phyloP scores from a whole-genome alignment of 139 green algal species.

The Desmodesmus armatus region DNA sequence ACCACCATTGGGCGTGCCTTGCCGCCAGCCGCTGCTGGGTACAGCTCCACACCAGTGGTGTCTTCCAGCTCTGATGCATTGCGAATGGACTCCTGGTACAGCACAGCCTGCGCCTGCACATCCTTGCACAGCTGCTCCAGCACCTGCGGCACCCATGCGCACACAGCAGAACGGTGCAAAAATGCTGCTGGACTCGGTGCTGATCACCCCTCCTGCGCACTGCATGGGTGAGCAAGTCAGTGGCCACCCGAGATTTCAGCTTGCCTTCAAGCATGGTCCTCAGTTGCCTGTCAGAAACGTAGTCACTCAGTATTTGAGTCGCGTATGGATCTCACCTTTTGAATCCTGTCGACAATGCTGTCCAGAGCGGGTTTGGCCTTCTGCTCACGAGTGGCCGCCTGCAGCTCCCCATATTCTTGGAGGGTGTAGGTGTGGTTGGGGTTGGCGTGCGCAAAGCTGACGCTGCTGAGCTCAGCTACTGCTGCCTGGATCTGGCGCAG shows the following conservation, averaged over 20 bases:
- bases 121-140: constrained; percentile 76
- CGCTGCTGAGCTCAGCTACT: constrained; percentile 56
- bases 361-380: constrained; percentile 76
- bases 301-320: not conserved
- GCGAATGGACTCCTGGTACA: constrained; percentile 79
- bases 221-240: too few relatives aligned
- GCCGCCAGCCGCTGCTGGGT: constrained; percentile 50
- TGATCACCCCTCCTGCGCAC: too few relatives aligned
- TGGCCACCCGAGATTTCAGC: too few relatives aligned
- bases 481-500: constrained; percentile 67
- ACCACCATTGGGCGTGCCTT: constrained; percentile 62
- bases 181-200: too few relatives aligned
- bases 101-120: constrained; percentile 73
- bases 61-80: constrained; percentile 79
- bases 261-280: too few relatives aligned
- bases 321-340: constrained; percentile 61
- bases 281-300: not conserved
- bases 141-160: too few relatives aligned
- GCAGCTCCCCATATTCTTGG: constrained; percentile 64
- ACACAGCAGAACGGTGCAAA: too few relatives aligned
- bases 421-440: constrained; percentile 69
- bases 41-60: constrained; percentile 83
- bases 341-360: constrained; percentile 76
- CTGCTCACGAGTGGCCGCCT: constrained; percentile 69
- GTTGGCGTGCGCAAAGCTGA: constrained; percentile 60